A percentile compares a stretch with the other conserved stretches of the same genome.
Evolutionary conservation across 1,284 basidiomycete genomes (phyloP).

Genomic region (Puccinia polysora): DNA sequence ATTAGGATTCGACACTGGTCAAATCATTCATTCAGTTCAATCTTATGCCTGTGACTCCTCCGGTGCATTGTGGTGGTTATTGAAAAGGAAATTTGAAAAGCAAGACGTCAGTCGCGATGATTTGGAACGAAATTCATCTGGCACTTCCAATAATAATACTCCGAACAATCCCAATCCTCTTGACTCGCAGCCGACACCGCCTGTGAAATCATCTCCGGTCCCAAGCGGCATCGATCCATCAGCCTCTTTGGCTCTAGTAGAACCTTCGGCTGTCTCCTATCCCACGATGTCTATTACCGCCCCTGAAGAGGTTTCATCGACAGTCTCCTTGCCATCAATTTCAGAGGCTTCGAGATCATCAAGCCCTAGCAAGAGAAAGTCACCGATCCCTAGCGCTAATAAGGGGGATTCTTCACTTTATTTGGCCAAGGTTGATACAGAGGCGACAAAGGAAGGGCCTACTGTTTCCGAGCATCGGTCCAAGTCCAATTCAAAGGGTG

Average conservation of each 20-base stretch:
- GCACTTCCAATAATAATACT: neutral
- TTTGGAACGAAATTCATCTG: conserved; percentile 3
- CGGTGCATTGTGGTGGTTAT: conserved; percentile 94
- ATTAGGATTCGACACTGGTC: conserved; percentile 86
- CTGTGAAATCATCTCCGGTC: neutral
- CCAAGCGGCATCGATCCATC: too few species aligned
- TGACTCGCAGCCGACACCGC: conserved; percentile 3
- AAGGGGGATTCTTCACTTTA: conserved; percentile 2
- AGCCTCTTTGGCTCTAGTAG: neutral
- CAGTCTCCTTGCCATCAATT: neutral
- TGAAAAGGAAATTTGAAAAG: conserved; percentile 66
- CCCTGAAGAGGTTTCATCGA: neutral
- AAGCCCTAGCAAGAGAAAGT: conserved; percentile 5
- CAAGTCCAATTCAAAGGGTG: neutral
- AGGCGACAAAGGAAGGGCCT: neutral
- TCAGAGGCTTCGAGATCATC: neutral
- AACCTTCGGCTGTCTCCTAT: neutral
- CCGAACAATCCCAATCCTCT: neutral
- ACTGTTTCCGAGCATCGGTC: conserved; percentile 8
- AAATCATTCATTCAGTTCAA: conserved; percentile 86
- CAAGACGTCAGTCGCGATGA: conserved; percentile 25
- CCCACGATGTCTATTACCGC: neutral
- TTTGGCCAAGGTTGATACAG: conserved; percentile 10
- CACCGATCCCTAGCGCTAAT: neutral
- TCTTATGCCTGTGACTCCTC: conserved; percentile 87